Evolutionary conservation across 1,139 yeast species (phyloP).

Genomic region (Pichia sp.): DNA sequence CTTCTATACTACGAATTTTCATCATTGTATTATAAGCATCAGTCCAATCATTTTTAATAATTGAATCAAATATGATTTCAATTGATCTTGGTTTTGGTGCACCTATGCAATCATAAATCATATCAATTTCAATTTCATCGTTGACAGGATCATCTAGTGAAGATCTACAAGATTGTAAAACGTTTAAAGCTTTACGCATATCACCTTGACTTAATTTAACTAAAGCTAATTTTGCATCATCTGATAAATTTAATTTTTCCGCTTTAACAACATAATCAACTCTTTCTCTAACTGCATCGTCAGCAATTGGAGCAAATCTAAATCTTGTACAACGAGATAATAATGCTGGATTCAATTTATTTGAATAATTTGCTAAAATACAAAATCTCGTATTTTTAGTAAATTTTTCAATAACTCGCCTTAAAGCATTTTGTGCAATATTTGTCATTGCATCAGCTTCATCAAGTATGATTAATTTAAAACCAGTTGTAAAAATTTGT

Average conservation of each 20-base stretch:
- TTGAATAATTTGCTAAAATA: slow-evolving; percentile 92
- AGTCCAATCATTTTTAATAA: slow-evolving; percentile 85
- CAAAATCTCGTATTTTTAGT: slow-evolving; percentile 95
- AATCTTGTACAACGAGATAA: slow-evolving; percentile 92
- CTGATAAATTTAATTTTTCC: slow-evolving; percentile 55
- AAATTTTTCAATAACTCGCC: slow-evolving; percentile 88
- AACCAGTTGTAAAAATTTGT: slow-evolving; percentile 78
- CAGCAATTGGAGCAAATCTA: slow-evolving; percentile 78
- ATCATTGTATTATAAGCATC: slow-evolving; percentile 63
- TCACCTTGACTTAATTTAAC: slow-evolving; percentile 78
- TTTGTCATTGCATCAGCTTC: slow-evolving; percentile 99
- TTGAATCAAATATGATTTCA: slow-evolving; percentile 64
- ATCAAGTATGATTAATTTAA: slow-evolving; percentile 86
- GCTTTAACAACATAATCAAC: slow-evolving; percentile 59
- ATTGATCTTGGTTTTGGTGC: slow-evolving; percentile 90
- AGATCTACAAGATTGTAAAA: slow-evolving; percentile 88
- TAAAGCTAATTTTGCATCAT: slow-evolving; percentile 61
- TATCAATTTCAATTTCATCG: slow-evolving; percentile 55
- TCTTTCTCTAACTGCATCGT: slow-evolving; percentile 61
- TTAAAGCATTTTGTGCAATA: slow-evolving; percentile 90
- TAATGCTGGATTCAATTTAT: slow-evolving; percentile 91
- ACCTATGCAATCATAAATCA: slow-evolving; percentile 92
- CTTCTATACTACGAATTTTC: slow-evolving; percentile 61
- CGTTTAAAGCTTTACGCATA: slow-evolving; percentile 93
- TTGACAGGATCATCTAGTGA: slow-evolving; percentile 42